phyloP scores from a whole-genome alignment of 1,284 basidiomycete species.

The Ganoderma multipileum region DNA sequence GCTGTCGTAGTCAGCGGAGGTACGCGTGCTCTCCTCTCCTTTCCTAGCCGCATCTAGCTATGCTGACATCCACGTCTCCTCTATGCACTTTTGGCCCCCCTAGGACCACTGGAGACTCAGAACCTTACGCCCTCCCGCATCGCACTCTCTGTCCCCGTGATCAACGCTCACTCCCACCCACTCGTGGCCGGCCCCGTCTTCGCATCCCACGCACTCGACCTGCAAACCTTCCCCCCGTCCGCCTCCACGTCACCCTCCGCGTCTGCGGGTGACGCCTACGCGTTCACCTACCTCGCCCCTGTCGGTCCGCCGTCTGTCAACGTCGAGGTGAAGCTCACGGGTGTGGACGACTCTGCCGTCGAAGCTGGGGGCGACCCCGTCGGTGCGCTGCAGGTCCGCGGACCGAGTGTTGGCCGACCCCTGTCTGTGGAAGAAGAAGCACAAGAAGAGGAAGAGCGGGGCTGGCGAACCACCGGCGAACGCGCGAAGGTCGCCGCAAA shows the following conservation, averaged over 20 bases:
- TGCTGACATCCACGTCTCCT: not conserved
- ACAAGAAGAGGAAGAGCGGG: conserved; percentile 41
- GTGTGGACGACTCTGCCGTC: conserved; percentile 65
- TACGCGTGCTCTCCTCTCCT: conserved; percentile 37
- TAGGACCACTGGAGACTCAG: conserved; percentile 45
- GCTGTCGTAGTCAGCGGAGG: conserved; percentile 71
- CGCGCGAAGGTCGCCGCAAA: conserved; percentile 40
- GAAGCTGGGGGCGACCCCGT: conserved; percentile 57
- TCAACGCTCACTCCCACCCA: conserved; percentile 66
- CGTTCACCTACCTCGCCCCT: conserved; percentile 52
- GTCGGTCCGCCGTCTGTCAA: conserved; percentile 79
- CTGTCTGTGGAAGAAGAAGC: conserved; percentile 48
- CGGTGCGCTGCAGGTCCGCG: conserved; percentile 46
- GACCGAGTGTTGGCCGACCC: conserved; percentile 58
- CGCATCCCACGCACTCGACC: conserved; percentile 76
- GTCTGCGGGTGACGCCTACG: conserved; percentile 39
- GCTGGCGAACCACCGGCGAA: conserved; percentile 39
- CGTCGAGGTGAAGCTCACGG: conserved; percentile 72
- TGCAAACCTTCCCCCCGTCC: conserved; percentile 66
- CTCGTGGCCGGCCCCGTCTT: conserved; percentile 72
- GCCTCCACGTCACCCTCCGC: conserved; percentile 30
- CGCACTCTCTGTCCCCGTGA: conserved; percentile 73
- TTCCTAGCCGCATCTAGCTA: not conserved
- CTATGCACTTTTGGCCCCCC: conserved; percentile 15
- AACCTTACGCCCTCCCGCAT: conserved; percentile 66